These are phyloP conservation scores for Lablab purpureus DNA, from an alignment of 306 rosid species.

Conservation along the genomic window DNA sequence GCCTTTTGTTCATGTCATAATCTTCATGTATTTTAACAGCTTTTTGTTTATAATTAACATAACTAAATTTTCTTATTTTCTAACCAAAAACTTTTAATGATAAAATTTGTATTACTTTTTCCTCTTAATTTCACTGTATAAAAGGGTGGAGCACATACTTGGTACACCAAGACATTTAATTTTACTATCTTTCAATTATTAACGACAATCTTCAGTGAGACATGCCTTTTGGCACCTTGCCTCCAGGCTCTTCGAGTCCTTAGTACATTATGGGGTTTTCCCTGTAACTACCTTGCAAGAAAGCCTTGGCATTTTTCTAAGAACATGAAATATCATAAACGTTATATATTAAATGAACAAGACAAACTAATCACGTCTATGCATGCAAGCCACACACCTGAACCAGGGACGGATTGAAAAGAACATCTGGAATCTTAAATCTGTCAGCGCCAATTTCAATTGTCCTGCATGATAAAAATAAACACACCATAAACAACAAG, in stretches of 20 bases:
- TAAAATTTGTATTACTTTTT: neutral
- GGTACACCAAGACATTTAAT: neutral
- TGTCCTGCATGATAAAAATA: conserved; percentile 61
- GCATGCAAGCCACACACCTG: conserved; percentile 64
- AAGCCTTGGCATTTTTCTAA: conserved; percentile 18
- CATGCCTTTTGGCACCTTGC: neutral
- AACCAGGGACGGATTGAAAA: conserved; percentile 85
- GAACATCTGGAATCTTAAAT: conserved; percentile 96
- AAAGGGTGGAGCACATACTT: neutral
- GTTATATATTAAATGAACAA: neutral
- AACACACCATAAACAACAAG: conserved; percentile 13
- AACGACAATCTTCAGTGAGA: neutral
- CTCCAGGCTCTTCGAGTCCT: neutral
- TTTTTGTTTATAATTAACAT: neutral
- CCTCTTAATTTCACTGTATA: neutral
- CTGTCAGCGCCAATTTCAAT: conserved; percentile 97
- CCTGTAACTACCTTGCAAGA: neutral
- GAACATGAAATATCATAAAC: conserved; percentile 23
- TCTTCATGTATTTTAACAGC: neutral
- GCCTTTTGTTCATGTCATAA: neutral
- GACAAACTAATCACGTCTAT: conserved; percentile 18
- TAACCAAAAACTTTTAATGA: neutral
- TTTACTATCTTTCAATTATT: neutral
- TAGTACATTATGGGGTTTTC: neutral
- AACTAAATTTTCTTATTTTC: neutral